These are phyloP conservation scores for Rhodocollybia butyracea DNA, from an alignment of 768 basidiomycete species.

Conservation along the genomic window DNA sequence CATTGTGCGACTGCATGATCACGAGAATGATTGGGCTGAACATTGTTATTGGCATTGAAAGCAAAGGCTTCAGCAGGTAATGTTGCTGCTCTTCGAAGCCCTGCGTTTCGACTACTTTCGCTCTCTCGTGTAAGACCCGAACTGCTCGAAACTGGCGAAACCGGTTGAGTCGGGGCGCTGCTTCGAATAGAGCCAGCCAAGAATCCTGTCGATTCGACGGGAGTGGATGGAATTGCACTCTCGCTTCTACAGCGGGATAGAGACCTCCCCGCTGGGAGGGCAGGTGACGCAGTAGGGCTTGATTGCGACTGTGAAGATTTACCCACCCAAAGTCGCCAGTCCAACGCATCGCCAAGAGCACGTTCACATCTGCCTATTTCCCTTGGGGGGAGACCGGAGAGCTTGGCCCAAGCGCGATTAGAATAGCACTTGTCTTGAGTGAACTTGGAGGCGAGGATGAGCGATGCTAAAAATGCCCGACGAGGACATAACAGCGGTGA, in stretches of 20 bases:
- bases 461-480: slow-evolving; percentile 80
- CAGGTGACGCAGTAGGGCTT: slow-evolving; percentile 15
- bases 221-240: slow-evolving; percentile 20
- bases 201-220: slow-evolving; percentile 13
- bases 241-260: slow-evolving; percentile 55
- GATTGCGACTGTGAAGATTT: slow-evolving; percentile 42
- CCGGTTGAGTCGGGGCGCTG: too few species aligned
- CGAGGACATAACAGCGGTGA: slow-evolving; percentile 86
- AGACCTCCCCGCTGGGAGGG: slow-evolving; percentile 23
- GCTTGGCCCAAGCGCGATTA: slow-evolving; percentile 91
- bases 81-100: slow-evolving; percentile 40
- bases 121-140: slow-evolving; percentile 7
- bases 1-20: neutral
- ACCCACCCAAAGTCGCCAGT: slow-evolving; percentile 93
- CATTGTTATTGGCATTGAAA: slow-evolving; percentile 5
- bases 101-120: slow-evolving; percentile 12
- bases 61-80: slow-evolving; percentile 33
- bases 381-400: slow-evolving; percentile 80
- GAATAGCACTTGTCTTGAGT: slow-evolving; percentile 92
- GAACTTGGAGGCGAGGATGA: slow-evolving; percentile 91
- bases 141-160: neutral
- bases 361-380: slow-evolving; percentile 91
- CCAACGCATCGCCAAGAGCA: slow-evolving; percentile 79
- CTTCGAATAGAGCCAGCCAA: slow-evolving; percentile 11
- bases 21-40: slow-evolving; percentile 1